Percentiles rank a stretch among this genome's conserved stretches.
phyloP scores from a whole-genome alignment of 1,284 basidiomycete genomes.

The Cryptococcus deneoformans region DNA sequence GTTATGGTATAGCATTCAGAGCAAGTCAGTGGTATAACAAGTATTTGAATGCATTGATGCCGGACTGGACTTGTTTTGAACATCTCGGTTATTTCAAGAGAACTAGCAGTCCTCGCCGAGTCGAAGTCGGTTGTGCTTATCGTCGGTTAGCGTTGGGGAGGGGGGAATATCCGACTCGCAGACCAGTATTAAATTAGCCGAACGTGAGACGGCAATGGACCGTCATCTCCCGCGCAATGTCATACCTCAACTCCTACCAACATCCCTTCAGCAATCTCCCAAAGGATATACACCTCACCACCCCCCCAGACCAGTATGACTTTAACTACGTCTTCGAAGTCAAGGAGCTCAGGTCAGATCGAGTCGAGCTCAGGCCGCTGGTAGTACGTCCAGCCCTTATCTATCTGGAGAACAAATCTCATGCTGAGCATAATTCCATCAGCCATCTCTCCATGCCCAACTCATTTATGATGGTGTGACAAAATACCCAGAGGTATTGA shows the following conservation, averaged over 20 bases:
- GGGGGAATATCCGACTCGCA: no score
- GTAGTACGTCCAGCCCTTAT: conserved; percentile 16
- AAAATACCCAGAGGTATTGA: conserved; percentile 23
- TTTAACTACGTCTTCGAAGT: conserved; percentile 42
- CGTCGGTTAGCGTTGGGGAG: no score
- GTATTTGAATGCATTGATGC: no score
- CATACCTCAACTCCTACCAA: conserved; percentile 26
- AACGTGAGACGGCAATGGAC: not conserved
- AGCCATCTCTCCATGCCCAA: conserved; percentile 37
- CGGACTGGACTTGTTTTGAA: no score
- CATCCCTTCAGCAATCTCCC: conserved; percentile 9
- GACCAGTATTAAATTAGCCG: no score
- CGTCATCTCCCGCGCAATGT: not conserved
- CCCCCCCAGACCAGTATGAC: conserved; percentile 42
- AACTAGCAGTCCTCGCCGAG: no score
- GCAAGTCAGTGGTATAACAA: no score
- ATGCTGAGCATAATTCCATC: not conserved
- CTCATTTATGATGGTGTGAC: conserved; percentile 24
- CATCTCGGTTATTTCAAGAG: no score
- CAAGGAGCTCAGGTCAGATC: conserved; percentile 28
- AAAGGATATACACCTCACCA: conserved; percentile 26
- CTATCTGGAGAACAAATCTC: not conserved
- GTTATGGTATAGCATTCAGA: no score
- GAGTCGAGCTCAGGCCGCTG: conserved; percentile 32
- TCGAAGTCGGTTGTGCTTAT: no score